Conservation (phyloP, 2,329 filamentous ascomycete genomes). For the Aspergillus novoparasiticus region DNA sequence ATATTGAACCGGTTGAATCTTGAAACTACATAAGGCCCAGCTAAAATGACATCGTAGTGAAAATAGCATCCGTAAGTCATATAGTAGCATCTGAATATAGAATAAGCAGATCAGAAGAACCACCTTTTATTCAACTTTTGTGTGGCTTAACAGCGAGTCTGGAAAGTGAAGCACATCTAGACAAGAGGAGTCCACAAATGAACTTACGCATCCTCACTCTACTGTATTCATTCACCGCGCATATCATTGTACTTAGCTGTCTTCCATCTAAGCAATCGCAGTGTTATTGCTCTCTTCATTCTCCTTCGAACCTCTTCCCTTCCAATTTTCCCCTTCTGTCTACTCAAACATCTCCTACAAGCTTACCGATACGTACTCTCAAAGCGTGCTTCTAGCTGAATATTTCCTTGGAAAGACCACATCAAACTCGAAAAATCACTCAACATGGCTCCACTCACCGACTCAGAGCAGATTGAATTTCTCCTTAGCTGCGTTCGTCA, state of each 20-base stretch:
- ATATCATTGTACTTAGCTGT: not conserved
- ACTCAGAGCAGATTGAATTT: slow-evolving; percentile 65
- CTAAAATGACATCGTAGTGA: not conserved
- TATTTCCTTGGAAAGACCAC: not conserved
- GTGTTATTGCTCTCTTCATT: not conserved
- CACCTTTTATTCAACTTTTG: too few species aligned
- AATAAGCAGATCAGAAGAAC: not conserved
- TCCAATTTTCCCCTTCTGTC: not conserved
- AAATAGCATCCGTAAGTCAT: not conserved
- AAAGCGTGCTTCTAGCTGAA: not conserved
- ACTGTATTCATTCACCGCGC: not conserved
- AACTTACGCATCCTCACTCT: not conserved
- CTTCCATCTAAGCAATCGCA: not conserved
- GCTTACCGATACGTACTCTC: not conserved
- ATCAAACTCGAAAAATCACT: not conserved
- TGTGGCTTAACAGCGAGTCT: not conserved
- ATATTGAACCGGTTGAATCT: not conserved
- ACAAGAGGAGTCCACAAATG: not conserved
- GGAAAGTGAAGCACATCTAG: not conserved
- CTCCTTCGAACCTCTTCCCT: not conserved
- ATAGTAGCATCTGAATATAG: not conserved
- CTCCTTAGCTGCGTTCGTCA: slow-evolving; percentile 67
- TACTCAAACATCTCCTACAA: too few species aligned
- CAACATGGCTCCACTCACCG: slow-evolving; percentile 53
- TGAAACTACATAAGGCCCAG: not conserved